phyloP scores from a whole-genome alignment of 192 early-diverging fungal genomes.

The Physocladia obscura region DNA sequence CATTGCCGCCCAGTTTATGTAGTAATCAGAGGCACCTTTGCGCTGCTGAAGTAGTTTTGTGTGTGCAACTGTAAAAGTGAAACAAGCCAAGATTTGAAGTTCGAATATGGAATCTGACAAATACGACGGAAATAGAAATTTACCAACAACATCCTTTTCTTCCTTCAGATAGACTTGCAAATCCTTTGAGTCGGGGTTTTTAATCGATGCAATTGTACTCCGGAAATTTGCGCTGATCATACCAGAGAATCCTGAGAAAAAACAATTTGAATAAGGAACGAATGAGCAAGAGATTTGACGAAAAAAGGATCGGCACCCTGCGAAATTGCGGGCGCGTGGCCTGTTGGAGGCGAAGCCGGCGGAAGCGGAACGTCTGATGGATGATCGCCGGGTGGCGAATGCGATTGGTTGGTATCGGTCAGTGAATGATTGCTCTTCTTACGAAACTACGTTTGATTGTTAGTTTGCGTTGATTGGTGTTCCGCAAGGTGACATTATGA shows the following conservation, averaged over 20 bases:
- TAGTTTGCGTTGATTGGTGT: too few relatives aligned
- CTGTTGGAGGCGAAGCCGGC: too few relatives aligned
- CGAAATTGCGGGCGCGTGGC: too few relatives aligned
- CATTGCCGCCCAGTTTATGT: constrained; percentile 1
- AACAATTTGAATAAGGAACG: too few relatives aligned
- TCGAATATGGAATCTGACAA: neutral
- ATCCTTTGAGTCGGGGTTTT: constrained; percentile 16
- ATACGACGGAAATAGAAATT: neutral
- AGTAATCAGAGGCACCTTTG: neutral
- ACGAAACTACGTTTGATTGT: too few relatives aligned
- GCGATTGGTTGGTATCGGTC: too few relatives aligned
- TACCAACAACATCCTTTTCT: constrained; percentile 27
- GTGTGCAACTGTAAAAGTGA: neutral
- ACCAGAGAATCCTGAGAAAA: neutral
- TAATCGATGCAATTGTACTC: neutral
- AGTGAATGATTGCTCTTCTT: too few relatives aligned
- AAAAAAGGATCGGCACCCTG: too few relatives aligned
- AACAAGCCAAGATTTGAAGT: neutral
- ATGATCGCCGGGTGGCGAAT: too few relatives aligned
- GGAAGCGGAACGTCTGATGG: too few relatives aligned
- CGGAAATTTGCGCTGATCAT: constrained; percentile 1
- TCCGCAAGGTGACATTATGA: too few relatives aligned
- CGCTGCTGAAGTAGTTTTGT: neutral
- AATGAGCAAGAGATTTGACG: too few relatives aligned
- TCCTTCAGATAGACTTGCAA: constrained; percentile 22